Evolutionary conservation across 345 rosid species (phyloP).

Genomic region (Eucalyptus erythrocorys): DNA sequence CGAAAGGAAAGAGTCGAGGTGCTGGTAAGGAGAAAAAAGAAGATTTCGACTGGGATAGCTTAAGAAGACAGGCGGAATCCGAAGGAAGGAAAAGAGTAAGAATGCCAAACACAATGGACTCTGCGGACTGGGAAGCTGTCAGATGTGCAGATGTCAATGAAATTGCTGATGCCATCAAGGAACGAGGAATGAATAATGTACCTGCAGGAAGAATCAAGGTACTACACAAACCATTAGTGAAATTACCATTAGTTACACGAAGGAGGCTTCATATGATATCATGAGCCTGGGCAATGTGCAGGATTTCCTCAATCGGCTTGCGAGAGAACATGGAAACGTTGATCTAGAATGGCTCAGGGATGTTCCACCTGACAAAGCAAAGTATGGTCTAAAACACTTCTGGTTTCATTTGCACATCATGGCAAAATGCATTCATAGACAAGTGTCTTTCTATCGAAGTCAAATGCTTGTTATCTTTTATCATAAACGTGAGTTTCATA

Average conservation of each 20-base stretch:
- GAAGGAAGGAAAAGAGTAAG: conserved; percentile 41
- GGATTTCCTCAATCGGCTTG: conserved; percentile 75
- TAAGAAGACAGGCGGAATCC: conserved; percentile 47
- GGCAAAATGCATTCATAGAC: not conserved
- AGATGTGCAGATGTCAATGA: conserved; percentile 46
- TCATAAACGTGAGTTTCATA: not conserved
- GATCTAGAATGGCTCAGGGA: conserved; percentile 97
- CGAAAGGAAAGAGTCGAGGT: conserved; percentile 35
- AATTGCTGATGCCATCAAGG: conserved; percentile 69
- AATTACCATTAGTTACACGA: not conserved
- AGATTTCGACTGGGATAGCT: conserved; percentile 67
- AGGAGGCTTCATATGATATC: not conserved
- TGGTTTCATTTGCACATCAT: not conserved
- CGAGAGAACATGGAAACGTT: conserved; percentile 58
- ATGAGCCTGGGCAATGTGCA: conserved; percentile 19
- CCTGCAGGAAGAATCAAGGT: conserved; percentile 93
- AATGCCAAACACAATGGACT: conserved; percentile 48
- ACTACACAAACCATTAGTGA: not conserved
- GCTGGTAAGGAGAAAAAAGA: conserved; percentile 33
- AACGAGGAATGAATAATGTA: conserved; percentile 83
- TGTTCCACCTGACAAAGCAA: conserved; percentile 85
- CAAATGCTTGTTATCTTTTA: not conserved
- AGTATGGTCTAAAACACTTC: conserved; percentile 36
- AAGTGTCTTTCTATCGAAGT: not conserved
- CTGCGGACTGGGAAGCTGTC: conserved; percentile 87